These are phyloP conservation scores for Peronosclerospora sorghi DNA, from an alignment of 352 stramenopile species.

Conservation along the genomic window DNA sequence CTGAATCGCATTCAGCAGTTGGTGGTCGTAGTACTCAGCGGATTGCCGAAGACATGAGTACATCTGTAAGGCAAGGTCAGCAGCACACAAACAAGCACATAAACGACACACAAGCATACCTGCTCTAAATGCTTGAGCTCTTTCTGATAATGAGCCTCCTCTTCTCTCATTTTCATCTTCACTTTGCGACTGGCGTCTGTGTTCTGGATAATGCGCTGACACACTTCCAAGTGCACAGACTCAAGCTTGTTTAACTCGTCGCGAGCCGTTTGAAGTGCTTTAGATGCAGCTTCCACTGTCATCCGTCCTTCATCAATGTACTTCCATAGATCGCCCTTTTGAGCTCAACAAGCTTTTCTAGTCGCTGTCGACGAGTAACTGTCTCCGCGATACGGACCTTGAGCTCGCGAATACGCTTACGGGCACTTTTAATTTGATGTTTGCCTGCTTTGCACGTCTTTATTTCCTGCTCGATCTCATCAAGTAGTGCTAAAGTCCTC, in stretches of 20 bases:
- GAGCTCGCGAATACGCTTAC: constrained; percentile 42
- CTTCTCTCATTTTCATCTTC: constrained; percentile 52
- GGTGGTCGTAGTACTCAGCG: constrained; percentile 54
- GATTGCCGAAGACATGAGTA: constrained; percentile 52
- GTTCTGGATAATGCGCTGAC: constrained; percentile 40
- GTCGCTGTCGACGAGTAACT: constrained; percentile 49
- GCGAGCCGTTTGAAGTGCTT: constrained; percentile 37
- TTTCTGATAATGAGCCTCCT: constrained; percentile 49
- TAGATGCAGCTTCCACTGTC: constrained; percentile 48
- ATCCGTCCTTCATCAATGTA: constrained; percentile 50
- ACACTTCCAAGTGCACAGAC: constrained; percentile 30
- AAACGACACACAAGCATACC: constrained; percentile 14
- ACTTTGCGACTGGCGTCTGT: constrained; percentile 45
- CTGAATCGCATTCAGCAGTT: constrained; percentile 44
- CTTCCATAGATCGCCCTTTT: constrained; percentile 57
- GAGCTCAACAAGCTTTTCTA: constrained; percentile 59
- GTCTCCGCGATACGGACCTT: constrained; percentile 35
- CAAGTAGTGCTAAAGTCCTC: constrained; percentile 50
- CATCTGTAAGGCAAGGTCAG: constrained; percentile 28
- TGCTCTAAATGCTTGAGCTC: constrained; percentile 54
- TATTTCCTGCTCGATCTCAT: constrained; percentile 53
- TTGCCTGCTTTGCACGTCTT: constrained; percentile 59
- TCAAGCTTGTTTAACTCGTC: constrained; percentile 49
- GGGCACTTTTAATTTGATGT: constrained; percentile 49
- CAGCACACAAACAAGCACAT: neutral